phyloP scores from a whole-genome alignment of 2,329 filamentous ascomycete genomes.

The Fusarium tjaetaba region DNA sequence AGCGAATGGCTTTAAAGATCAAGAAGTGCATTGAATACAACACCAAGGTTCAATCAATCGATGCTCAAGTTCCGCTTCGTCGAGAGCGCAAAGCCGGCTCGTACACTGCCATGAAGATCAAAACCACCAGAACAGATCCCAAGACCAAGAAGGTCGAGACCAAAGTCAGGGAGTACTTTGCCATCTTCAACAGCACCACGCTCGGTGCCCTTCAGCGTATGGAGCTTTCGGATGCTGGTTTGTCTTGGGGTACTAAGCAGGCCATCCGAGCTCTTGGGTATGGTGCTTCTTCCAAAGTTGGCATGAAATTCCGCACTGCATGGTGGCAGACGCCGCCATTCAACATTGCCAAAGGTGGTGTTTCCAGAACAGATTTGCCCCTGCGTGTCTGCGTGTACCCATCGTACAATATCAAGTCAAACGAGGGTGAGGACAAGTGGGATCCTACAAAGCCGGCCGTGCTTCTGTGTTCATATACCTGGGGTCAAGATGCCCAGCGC shows the following conservation, averaged over 20 bases:
- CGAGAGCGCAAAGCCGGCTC: fast-evolving
- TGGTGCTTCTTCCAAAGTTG: not conserved
- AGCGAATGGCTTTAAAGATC: fast-evolving
- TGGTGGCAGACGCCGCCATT: not conserved
- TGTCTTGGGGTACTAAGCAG: not conserved
- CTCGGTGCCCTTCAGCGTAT: not conserved
- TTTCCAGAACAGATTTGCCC: not conserved
- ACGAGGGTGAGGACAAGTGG: not conserved
- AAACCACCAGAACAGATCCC: not conserved
- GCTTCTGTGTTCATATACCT: not conserved
- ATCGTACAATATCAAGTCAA: not conserved
- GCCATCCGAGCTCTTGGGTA: not conserved
- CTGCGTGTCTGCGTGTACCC: not conserved
- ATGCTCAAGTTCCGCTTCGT: not conserved
- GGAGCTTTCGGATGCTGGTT: not conserved
- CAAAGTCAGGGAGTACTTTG: not conserved
- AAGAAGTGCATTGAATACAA: not conserved
- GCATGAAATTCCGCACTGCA: not conserved
- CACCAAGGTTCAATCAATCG: not conserved
- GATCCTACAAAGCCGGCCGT: not conserved
- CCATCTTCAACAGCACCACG: not conserved
- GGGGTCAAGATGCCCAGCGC: not conserved
- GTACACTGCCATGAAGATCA: not conserved
- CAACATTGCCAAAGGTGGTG: not conserved
- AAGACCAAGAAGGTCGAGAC: not conserved